Percentiles rank a stretch among this genome's conserved stretches.
These are phyloP conservation scores for Xylaria sp. DNA, from an alignment of 2,329 filamentous ascomycete species.

Conservation along the genomic window DNA sequence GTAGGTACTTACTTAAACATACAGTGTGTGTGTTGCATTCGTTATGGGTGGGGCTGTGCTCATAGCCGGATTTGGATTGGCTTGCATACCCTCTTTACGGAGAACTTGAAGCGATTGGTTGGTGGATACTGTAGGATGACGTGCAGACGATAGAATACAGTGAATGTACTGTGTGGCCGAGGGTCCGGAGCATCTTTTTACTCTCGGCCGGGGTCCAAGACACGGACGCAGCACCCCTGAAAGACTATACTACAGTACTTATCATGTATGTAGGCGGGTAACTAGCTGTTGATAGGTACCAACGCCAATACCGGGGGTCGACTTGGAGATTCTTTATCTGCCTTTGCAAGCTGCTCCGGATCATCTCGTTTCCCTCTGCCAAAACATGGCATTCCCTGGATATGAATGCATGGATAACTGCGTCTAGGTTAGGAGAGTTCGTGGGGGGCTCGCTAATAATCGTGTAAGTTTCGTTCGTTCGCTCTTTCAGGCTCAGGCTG, in stretches of 20 bases:
- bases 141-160: constrained; percentile 31
- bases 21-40: neutral
- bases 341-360: neutral
- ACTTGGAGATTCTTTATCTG: neutral
- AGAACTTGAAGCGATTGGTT: constrained; percentile 14
- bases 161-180: constrained; percentile 5
- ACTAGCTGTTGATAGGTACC: neutral
- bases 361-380: constrained; percentile 1
- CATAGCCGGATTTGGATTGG: constrained; percentile 32
- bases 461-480: neutral
- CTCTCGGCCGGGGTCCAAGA: constrained; percentile 5
- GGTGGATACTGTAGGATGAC: constrained; percentile 31
- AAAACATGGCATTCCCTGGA: constrained; percentile 11
- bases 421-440: constrained; percentile 20
- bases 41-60: constrained; percentile 9
- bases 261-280: too few relatives aligned
- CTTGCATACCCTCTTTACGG: constrained; percentile 17
- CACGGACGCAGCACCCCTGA: constrained; percentile 14
- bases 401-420: constrained; percentile 12
- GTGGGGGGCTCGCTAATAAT: constrained; percentile 18
- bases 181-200: constrained; percentile 21
- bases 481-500: constrained; percentile 13
- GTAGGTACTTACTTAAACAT: neutral
- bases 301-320: neutral
- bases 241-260: neutral